Base-by-base conservation (phyloP, 805 yeast genomes). In the Yarrowia bubula region DNA sequence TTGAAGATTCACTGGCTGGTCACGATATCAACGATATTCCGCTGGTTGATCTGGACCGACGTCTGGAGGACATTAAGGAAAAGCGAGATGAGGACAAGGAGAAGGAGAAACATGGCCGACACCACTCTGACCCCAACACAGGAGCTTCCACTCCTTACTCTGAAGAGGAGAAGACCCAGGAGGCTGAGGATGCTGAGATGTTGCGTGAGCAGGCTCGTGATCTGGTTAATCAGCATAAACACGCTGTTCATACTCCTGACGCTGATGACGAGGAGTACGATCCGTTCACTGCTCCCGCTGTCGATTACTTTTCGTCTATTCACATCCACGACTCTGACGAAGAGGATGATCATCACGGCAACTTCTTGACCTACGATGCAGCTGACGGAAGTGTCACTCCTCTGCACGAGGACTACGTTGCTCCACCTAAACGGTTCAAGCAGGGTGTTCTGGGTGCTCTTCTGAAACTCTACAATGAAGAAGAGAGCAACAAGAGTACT, bases 381-480 rank as follows among this genome's bases (percentile, higher is more conserved):
- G 64, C 38, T 11, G 71, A 65, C 35, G 69, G 67, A 4, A 33
- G 64, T 22, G 61, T 39, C n/a, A 70, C 70, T 8, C 72, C 71
- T 6, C 32, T 60, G 5, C 67, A 67, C 47, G 76, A 75, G 35
- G 84, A 83, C 50, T 79, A 83, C 64, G 81, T 85, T 1, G 83
- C 87, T 0, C 84, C 88, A 7, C 89, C 88, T 0, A 78, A 81
- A 46, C 83, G 82, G 63, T 92, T 90, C 11, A 88, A 88, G 69
- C 92, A 92, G 31, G 97, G 98, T 75, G 93, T 92, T 15, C 80
- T 92, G 33, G 89, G 96, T 0, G 85, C 93, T 1, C 79, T 92
- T 68, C 79, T 92, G 68, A 82, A 86, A 67, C 78, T 92, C 55
- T 91, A 92, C 72, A 78, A 75, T 18, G 75, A 73, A 13, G 70